Evolutionary conservation across 495 filamentous ascomycete species (phyloP).

Genomic region (Neurospora sp.): DNA sequence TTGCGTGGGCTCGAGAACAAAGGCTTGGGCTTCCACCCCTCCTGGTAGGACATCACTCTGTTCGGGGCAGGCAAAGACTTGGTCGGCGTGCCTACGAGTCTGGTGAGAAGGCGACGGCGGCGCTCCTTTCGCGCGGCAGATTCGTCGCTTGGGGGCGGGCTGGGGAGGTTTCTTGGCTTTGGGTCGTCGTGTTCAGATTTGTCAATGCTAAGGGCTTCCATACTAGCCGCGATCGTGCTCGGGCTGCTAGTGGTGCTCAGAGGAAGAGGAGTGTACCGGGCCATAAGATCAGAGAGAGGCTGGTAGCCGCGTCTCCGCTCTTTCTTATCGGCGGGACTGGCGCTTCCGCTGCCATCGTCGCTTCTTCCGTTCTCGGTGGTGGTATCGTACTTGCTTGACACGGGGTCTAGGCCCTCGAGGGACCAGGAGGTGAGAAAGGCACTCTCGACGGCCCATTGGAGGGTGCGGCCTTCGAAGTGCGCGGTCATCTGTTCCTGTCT

Average conservation of each 20-base stretch:
- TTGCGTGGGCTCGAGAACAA: neutral
- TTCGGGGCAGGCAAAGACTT: neutral
- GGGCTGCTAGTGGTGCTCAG: neutral
- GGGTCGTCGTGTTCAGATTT: neutral
- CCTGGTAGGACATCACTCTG: neutral
- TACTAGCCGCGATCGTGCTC: neutral
- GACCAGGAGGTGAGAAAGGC: neutral
- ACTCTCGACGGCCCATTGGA: neutral
- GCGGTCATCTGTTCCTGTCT: neutral
- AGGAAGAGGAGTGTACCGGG: neutral
- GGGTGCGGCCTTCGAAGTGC: neutral
- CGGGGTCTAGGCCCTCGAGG: neutral
- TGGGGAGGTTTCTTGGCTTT: neutral
- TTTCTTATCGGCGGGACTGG: neutral
- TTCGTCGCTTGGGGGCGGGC: neutral
- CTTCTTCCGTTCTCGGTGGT: neutral
- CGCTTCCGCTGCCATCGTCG: neutral
- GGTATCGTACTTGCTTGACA: neutral
- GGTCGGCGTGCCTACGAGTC: neutral
- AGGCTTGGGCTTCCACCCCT: neutral
- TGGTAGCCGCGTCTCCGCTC: neutral
- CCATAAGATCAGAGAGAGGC: neutral
- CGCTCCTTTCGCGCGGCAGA: neutral
- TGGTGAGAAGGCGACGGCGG: neutral
- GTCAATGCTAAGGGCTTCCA: neutral